Evolutionary conservation across 2,329 filamentous ascomycete species (phyloP).

Genomic region (Phoma sp.): DNA sequence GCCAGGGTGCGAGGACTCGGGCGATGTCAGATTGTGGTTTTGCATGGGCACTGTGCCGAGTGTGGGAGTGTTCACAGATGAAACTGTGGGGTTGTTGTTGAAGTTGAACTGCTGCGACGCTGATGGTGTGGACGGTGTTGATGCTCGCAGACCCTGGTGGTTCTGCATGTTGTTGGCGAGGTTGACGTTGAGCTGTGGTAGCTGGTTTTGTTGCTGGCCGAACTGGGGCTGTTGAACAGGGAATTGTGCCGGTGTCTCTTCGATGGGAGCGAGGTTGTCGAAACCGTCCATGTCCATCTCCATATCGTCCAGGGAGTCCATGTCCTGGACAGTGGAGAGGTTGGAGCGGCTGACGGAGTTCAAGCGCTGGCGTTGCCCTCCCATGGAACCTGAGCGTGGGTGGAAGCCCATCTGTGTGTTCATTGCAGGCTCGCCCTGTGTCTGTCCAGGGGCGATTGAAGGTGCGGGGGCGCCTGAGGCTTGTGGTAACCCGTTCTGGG

Average conservation of each 20-base stretch:
- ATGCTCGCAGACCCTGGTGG: slow-evolving; percentile 82
- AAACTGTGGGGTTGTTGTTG: slow-evolving; percentile 94
- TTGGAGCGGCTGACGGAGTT: slow-evolving; percentile 51
- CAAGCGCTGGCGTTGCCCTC: slow-evolving; percentile 49
- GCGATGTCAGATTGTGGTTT: slow-evolving; percentile 65
- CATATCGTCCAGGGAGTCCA: slow-evolving; percentile 92
- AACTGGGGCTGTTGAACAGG: slow-evolving; percentile 59
- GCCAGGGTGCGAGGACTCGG: slow-evolving; percentile 72
- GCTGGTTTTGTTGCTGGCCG: slow-evolving; percentile 60
- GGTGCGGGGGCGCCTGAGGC: slow-evolving; percentile 35
- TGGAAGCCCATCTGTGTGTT: slow-evolving; percentile 50
- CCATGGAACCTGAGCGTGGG: slow-evolving; percentile 49
- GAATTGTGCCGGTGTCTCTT: slow-evolving; percentile 74
- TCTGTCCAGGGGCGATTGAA: slow-evolving; percentile 56
- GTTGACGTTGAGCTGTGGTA: slow-evolving; percentile 80
- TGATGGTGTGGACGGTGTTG: slow-evolving; percentile 85
- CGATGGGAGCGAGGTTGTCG: slow-evolving; percentile 71
- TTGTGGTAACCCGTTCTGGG: slow-evolving; percentile 52
- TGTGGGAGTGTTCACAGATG: slow-evolving; percentile 94
- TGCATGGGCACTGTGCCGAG: slow-evolving; percentile 78
- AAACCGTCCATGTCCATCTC: slow-evolving; percentile 94
- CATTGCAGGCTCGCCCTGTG: slow-evolving; percentile 45
- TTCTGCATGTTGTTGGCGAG: slow-evolving; percentile 72
- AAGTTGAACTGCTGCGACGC: slow-evolving; percentile 72
- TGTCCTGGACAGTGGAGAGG: slow-evolving; percentile 60